Evolutionary conservation across 2,329 filamentous ascomycete species (phyloP).

Genomic region (Sporothrix variecibatus): DNA sequence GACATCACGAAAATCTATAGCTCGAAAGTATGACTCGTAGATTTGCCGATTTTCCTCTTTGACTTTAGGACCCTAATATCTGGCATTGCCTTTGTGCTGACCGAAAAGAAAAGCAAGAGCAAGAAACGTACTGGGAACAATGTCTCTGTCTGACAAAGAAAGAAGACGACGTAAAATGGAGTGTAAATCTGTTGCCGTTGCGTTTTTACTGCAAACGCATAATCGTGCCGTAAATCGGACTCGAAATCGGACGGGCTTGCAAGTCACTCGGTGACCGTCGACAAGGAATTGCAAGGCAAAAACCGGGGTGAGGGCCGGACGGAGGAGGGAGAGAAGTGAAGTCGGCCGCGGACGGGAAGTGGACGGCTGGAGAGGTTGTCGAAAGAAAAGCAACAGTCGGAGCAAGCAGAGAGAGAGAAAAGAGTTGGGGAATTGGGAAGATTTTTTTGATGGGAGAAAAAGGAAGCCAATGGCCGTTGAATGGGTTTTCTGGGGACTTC

Average conservation of each 20-base stretch:
- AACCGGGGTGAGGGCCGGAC: neutral
- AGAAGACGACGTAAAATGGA: neutral
- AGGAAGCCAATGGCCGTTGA: slow-evolving; percentile 2
- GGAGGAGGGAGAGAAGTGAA: neutral
- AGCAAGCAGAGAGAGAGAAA: neutral
- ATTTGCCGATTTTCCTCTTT: neutral
- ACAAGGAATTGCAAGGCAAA: neutral
- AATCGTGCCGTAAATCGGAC: slow-evolving; percentile 8
- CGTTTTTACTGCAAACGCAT: slow-evolving; percentile 15
- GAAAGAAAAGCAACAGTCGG: neutral
- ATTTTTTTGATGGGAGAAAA: slow-evolving; percentile 16
- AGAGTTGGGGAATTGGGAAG: slow-evolving; percentile 6
- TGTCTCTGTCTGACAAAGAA: neutral
- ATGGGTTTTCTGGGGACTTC: slow-evolving; percentile 16
- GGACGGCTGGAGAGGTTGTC: neutral
- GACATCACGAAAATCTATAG: neutral
- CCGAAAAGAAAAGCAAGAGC: neutral
- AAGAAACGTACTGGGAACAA: neutral
- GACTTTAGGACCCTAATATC: neutral
- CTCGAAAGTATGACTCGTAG: neutral
- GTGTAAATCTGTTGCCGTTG: neutral
- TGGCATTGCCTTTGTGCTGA: neutral
- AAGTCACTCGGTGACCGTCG: neutral
- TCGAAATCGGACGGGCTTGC: neutral
- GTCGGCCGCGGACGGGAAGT: neutral